phyloP scores from a whole-genome alignment of 768 basidiomycete species.

The Macrolepiota albuminosa region DNA sequence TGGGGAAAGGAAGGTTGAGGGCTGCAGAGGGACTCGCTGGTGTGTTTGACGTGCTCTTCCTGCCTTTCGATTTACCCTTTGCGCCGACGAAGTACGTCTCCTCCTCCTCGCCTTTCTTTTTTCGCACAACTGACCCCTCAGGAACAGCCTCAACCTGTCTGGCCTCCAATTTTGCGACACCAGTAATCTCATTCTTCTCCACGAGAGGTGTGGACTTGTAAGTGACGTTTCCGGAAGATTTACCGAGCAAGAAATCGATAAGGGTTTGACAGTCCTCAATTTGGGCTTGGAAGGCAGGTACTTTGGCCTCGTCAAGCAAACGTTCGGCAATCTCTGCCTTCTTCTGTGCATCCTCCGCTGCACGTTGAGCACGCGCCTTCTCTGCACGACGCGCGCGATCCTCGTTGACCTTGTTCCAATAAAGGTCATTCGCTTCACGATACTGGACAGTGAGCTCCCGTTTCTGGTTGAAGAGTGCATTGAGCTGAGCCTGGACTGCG shows the following conservation, averaged over 20 bases:
- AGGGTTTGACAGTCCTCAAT: conserved; percentile 97
- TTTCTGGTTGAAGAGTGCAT: conserved; percentile 68
- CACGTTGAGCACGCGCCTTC: conserved; percentile 67
- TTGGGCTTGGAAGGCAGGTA: conserved; percentile 86
- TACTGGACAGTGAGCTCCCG: conserved; percentile 66
- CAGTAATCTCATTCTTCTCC: conserved; percentile 42
- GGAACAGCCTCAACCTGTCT: conserved; percentile 74
- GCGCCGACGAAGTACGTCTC: conserved; percentile 75
- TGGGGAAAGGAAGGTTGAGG: conserved; percentile 80
- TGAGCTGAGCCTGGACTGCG: conserved; percentile 61
- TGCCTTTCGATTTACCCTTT: conserved; percentile 63
- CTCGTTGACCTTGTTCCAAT: conserved; percentile 81
- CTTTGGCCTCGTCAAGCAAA: conserved; percentile 84
- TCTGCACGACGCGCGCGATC: conserved; percentile 84
- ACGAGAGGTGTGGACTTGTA: conserved; percentile 37
- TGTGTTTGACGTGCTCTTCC: conserved; percentile 41
- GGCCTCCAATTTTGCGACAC: conserved; percentile 78
- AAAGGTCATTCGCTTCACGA: conserved; percentile 81
- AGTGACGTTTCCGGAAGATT: conserved; percentile 40
- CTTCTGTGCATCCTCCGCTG: conserved; percentile 73
- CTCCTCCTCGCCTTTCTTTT: conserved; percentile 92
- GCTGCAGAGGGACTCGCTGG: conserved; percentile 21
- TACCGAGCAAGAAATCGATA: conserved; percentile 79
- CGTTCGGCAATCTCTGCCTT: conserved; percentile 74
- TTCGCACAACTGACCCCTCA: conserved; percentile 68